These are phyloP conservation scores for Malus orientalis DNA, from an alignment of 306 rosid genomes.

Conservation along the genomic window DNA sequence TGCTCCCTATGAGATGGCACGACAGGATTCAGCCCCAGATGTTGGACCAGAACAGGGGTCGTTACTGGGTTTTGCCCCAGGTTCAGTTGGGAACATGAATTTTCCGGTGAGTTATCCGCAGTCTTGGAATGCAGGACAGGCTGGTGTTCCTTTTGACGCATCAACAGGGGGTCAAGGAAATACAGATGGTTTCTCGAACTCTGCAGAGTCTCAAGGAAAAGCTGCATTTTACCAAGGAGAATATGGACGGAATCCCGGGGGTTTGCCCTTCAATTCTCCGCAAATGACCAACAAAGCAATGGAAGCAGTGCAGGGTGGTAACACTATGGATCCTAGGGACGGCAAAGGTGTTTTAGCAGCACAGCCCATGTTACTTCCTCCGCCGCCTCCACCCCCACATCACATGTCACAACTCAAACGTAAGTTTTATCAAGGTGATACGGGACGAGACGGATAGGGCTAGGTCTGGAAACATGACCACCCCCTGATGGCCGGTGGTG, in stretches of 20 bases:
- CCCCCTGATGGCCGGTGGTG: constrained; percentile 49
- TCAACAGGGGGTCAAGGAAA: constrained; percentile 25
- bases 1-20: constrained; percentile 61
- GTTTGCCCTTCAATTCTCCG: constrained; percentile 20
- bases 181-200: constrained; percentile 27
- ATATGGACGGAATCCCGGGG: constrained; percentile 27
- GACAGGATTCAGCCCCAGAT: constrained; percentile 66
- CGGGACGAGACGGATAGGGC: constrained; percentile 59
- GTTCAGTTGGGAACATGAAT: constrained; percentile 40
- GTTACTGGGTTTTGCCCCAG: constrained; percentile 68
- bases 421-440: constrained; percentile 50
- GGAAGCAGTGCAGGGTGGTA: constrained; percentile 46
- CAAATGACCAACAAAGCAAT: constrained; percentile 22
- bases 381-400: constrained; percentile 53
- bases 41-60: constrained; percentile 61
- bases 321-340: constrained; percentile 62
- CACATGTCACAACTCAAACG: constrained; percentile 48
- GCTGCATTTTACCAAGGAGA: constrained; percentile 39
- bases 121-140: constrained; percentile 66
- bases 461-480: constrained; percentile 62
- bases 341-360: constrained; percentile 63
- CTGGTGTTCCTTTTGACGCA: constrained; percentile 49
- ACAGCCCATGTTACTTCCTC: constrained; percentile 47
- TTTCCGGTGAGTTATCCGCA: constrained; percentile 54
- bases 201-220: constrained; percentile 34